Evolutionary conservation across 495 filamentous ascomycete species (phyloP).

Genomic region (Patellaria atrata): DNA sequence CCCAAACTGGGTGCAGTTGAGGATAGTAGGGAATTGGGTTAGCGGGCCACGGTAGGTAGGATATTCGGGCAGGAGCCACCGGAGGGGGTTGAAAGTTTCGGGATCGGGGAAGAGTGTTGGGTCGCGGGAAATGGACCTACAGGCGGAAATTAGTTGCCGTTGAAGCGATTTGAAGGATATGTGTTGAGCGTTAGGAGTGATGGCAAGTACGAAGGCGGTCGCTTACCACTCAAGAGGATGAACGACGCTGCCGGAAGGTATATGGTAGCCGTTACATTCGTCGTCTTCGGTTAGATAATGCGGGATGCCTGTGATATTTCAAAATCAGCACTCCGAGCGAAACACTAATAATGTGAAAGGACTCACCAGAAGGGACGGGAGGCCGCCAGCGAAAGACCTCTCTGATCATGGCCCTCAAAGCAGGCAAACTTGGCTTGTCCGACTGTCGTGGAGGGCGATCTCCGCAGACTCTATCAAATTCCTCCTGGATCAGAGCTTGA

Average conservation of each 20-base stretch:
- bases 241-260: constrained; percentile 40
- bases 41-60: constrained; percentile 43
- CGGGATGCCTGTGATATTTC: constrained; percentile 24
- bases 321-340: neutral
- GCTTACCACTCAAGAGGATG: constrained; percentile 37
- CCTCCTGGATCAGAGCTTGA: constrained; percentile 37
- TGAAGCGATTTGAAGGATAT: neutral
- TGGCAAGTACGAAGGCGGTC: neutral
- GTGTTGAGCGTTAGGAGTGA: neutral
- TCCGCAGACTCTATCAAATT: constrained; percentile 37
- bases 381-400: constrained; percentile 49
- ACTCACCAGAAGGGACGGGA: constrained; percentile 37
- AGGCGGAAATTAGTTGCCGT: constrained; percentile 4
- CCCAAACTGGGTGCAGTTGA: constrained; percentile 42
- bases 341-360: constrained; percentile 9
- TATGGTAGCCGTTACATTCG: constrained; percentile 41
- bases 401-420: constrained; percentile 42
- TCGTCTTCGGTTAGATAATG: constrained; percentile 40
- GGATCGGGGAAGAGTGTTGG: constrained; percentile 22
- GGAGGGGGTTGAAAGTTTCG: constrained; percentile 24
- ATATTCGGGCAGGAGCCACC: constrained; percentile 28
- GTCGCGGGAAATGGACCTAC: constrained; percentile 26
- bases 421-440: constrained; percentile 27
- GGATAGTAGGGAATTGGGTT: constrained; percentile 38
- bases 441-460: constrained; percentile 24